Evolutionary conservation across 78 protist genomes (phyloP).

Genomic region (Emiliania huxleyi): DNA sequence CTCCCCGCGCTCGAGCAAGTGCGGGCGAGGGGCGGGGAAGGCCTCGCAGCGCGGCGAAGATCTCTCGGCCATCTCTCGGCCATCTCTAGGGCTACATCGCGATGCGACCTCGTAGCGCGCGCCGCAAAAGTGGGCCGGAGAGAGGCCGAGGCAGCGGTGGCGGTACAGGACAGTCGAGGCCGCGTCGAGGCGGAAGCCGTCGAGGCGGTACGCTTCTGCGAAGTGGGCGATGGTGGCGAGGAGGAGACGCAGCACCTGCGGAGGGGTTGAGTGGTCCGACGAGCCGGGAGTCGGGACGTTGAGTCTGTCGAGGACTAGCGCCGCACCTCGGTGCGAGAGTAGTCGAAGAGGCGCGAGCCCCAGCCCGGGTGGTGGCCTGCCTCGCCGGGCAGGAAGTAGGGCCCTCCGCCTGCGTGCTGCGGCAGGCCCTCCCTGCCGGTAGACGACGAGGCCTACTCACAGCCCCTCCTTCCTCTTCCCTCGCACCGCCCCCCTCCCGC

Average conservation of each 20-base stretch:
- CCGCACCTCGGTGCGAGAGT: conserved; percentile 77
- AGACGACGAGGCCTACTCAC: too few species aligned
- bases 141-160: conserved; percentile 84
- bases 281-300: too few species aligned
- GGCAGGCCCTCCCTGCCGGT: conserved; percentile 86
- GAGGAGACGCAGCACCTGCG: conserved; percentile 75
- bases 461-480: too few species aligned
- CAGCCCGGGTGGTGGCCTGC: conserved; percentile 68
- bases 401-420: conserved; percentile 82
- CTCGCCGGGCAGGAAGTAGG: conserved; percentile 85
- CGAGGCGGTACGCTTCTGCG: conserved; percentile 80
- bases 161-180: conserved; percentile 86
- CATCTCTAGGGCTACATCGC: too few species aligned
- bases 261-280: not conserved
- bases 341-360: conserved; percentile 86
- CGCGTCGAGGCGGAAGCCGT: conserved; percentile 98
- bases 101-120: conserved; percentile 70
- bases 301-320: not conserved
- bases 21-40: too few species aligned
- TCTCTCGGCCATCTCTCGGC: too few species aligned
- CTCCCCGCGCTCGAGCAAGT: too few species aligned
- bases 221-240: conserved; percentile 80
- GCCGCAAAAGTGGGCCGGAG: too few species aligned
- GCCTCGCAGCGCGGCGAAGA: too few species aligned
- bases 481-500: too few species aligned